These are phyloP conservation scores for Saccharomycopsis javanensis DNA, from an alignment of 805 yeast genomes.

Conservation along the genomic window DNA sequence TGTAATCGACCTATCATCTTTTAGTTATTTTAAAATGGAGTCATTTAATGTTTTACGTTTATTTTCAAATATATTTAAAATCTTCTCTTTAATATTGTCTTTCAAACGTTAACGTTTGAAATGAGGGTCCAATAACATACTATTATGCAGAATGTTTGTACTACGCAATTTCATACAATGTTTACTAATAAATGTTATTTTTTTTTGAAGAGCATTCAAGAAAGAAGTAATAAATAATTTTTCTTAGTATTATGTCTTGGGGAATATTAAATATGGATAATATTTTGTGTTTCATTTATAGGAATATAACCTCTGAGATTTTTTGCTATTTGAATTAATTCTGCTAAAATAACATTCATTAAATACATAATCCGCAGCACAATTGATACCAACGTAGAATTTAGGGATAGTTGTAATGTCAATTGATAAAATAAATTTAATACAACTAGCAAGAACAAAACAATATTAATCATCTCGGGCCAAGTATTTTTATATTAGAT, in stretches of 20 bases:
- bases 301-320: neutral
- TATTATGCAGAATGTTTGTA: neutral
- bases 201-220: neutral
- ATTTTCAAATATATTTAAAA: neutral
- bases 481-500: neutral
- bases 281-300: neutral
- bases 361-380: neutral
- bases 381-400: neutral
- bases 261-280: neutral
- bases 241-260: neutral
- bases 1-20: neutral
- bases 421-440: neutral
- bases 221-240: neutral
- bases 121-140: neutral
- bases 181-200: neutral
- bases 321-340: neutral
- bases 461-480: neutral
- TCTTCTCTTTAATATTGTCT: neutral
- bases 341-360: neutral
- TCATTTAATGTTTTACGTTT: neutral
- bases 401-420: neutral
- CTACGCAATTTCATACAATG: neutral
- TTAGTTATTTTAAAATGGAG: neutral
- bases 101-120: neutral
- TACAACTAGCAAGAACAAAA: too few species aligned